Percentiles rank a stretch among this genome's conserved stretches.
These are phyloP conservation scores for Marasmius oreades DNA, from an alignment of 1,284 basidiomycete species.

Conservation along the genomic window DNA sequence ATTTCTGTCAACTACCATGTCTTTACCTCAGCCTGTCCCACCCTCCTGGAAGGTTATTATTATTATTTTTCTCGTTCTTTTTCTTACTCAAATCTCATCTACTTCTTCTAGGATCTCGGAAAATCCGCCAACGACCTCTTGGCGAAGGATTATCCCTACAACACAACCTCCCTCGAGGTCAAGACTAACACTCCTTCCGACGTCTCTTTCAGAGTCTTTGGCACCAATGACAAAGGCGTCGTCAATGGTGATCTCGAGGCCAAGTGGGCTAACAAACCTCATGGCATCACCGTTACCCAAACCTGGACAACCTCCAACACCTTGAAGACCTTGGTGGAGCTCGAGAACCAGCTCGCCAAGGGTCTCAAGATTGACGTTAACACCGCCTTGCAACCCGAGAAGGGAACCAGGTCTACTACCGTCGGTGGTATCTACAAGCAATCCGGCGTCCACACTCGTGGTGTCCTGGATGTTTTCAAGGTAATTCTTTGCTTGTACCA, in stretches of 20 bases:
- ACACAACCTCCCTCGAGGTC: conserved; percentile 78
- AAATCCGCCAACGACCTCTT: conserved; percentile 97
- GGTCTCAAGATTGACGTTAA: conserved; percentile 95
- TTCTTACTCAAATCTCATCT: background rate
- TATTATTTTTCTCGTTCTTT: background rate
- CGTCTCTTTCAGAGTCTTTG: conserved; percentile 87
- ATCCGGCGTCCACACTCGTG: conserved; percentile 92
- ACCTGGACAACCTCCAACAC: conserved; percentile 94
- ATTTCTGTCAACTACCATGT: conserved; percentile 5
- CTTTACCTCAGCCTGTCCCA: conserved; percentile 77
- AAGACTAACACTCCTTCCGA: conserved; percentile 94
- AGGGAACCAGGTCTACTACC: conserved; percentile 80
- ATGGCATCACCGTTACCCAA: conserved; percentile 89
- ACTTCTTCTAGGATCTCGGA: conserved; percentile 75
- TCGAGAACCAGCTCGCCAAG: conserved; percentile 97
- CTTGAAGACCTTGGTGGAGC: conserved; percentile 90
- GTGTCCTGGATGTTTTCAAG: conserved; percentile 94
- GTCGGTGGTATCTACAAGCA: conserved; percentile 92
- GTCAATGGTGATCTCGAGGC: conserved; percentile 89
- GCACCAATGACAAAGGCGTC: conserved; percentile 65
- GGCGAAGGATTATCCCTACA: conserved; percentile 90
- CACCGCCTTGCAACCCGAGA: conserved; percentile 84
- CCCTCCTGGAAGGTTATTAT: conserved; percentile 85
- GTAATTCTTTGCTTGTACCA: conserved; percentile 36
- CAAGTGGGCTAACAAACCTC: conserved; percentile 86